Conservation (phyloP, 2,329 filamentous ascomycete species). For the Ceratocystiopsis sp. region DNA sequence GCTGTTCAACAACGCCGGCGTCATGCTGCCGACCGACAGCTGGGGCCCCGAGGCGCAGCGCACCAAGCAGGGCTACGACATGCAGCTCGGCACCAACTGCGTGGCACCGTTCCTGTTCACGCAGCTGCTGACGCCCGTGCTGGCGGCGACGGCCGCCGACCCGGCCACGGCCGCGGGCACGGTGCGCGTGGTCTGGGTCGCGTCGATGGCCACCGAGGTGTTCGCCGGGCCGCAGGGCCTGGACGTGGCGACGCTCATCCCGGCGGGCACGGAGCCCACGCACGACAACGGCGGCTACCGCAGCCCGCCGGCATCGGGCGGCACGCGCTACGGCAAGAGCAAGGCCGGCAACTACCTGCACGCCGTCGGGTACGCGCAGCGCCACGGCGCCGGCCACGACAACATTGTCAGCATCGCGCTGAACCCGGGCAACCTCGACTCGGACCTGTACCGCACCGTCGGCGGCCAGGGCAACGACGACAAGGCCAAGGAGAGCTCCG, state of each 20-base stretch:
- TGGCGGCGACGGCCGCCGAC: constrained; percentile 8
- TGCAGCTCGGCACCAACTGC: constrained; percentile 10
- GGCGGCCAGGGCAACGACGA: not conserved
- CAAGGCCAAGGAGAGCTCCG: not conserved
- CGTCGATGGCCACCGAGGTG: constrained; percentile 8
- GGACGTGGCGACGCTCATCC: not conserved
- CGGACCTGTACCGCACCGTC: constrained; percentile 10
- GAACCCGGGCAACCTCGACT: constrained; percentile 14
- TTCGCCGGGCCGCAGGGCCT: constrained; percentile 6
- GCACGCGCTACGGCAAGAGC: constrained; percentile 11
- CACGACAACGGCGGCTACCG: constrained; percentile 10
- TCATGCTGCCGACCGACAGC: constrained; percentile 12
- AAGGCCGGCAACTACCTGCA: constrained; percentile 13
- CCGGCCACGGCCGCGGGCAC: not conserved
- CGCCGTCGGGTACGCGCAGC: constrained; percentile 11
- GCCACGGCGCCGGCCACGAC: constrained; percentile 6
- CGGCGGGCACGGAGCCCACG: not conserved
- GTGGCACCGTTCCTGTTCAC: constrained; percentile 11
- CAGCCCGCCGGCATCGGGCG: not conserved
- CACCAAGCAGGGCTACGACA: constrained; percentile 29
- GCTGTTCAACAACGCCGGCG: constrained; percentile 23
- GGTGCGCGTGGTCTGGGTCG: constrained; percentile 13
- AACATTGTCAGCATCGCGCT: constrained; percentile 13
- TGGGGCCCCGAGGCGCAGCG: constrained; percentile 8
- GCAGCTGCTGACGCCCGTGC: constrained; percentile 11